phyloP scores from a whole-genome alignment of 2,329 filamentous ascomycete species.

The Fusarium drepaniforme region DNA sequence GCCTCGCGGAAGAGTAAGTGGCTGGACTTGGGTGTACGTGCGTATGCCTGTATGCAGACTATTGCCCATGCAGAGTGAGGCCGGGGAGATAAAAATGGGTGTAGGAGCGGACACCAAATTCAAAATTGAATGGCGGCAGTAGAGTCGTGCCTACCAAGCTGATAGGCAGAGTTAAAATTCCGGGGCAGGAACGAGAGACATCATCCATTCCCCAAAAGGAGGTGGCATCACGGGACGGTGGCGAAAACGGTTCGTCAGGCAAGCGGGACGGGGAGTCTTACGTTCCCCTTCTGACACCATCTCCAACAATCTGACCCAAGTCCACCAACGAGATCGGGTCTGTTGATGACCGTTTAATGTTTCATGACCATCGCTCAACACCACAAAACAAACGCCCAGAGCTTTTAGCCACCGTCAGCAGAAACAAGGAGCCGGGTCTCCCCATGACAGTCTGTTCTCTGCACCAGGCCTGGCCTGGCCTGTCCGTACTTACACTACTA shows the following conservation, averaged over 20 bases:
- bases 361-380: conserved; percentile 14
- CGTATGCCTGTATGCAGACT: neutral
- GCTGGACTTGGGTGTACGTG: neutral
- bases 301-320: neutral
- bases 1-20: neutral
- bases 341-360: conserved; percentile 6
- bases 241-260: conserved; percentile 33
- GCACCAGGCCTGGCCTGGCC: neutral
- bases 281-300: conserved; percentile 27
- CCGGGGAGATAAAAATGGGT: conserved; percentile 7
- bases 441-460: neutral
- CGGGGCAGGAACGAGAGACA: conserved; percentile 22
- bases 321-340: neutral
- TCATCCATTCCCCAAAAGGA: neutral
- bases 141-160: conserved; percentile 1
- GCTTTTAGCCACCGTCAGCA: neutral
- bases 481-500: conserved; percentile 1
- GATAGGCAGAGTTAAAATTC: conserved; percentile 36
- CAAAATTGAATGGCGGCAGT: conserved; percentile 3
- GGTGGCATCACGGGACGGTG: conserved; percentile 29
- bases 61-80: neutral
- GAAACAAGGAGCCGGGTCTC: neutral
- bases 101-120: conserved; percentile 1
- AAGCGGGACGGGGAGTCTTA: conserved; percentile 37
- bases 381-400: neutral